These are phyloP conservation scores for Phytopythium cucurbitacearum DNA, from an alignment of 352 stramenopile species.

Conservation along the genomic window DNA sequence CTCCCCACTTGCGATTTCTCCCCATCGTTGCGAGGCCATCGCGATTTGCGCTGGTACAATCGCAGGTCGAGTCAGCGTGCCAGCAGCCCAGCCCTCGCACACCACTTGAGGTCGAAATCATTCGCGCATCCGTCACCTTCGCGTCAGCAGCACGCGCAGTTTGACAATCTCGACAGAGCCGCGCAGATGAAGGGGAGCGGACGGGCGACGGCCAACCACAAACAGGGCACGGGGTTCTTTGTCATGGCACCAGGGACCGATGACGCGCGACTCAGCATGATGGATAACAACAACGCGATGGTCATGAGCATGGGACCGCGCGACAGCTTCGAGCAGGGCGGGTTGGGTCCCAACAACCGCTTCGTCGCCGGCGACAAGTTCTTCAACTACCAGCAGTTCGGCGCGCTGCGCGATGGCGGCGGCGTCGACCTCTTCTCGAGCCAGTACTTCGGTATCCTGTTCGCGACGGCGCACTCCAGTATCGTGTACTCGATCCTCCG, in stretches of 20 bases:
- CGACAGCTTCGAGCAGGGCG: slow-evolving; percentile 24
- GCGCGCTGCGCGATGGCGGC: slow-evolving; percentile 51
- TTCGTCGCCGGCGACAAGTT: slow-evolving; percentile 51
- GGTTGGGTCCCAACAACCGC: slow-evolving; percentile 26
- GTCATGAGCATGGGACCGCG: slow-evolving; percentile 19
- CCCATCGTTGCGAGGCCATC: background rate
- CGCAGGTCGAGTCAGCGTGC: background rate
- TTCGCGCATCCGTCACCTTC: background rate
- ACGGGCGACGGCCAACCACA: slow-evolving; percentile 18
- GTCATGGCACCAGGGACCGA: slow-evolving; percentile 15
- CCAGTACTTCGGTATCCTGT: slow-evolving; percentile 50
- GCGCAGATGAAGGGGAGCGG: background rate
- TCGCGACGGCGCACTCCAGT: slow-evolving; percentile 45
- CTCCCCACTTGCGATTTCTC: background rate
- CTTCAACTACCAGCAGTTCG: slow-evolving; percentile 72
- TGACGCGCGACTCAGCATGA: slow-evolving; percentile 14
- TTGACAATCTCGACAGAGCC: too few species aligned
- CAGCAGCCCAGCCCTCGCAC: too few species aligned
- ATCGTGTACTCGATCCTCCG: slow-evolving; percentile 60
- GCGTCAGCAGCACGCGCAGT: background rate
- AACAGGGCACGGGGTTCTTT: slow-evolving; percentile 23
- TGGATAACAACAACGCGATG: slow-evolving; percentile 9
- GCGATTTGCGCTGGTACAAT: background rate
- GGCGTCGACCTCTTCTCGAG: slow-evolving; percentile 57
- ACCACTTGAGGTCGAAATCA: background rate